Base-by-base conservation (phyloP, 352 stramenopile species). In the Phytophthora fragariae region DNA sequence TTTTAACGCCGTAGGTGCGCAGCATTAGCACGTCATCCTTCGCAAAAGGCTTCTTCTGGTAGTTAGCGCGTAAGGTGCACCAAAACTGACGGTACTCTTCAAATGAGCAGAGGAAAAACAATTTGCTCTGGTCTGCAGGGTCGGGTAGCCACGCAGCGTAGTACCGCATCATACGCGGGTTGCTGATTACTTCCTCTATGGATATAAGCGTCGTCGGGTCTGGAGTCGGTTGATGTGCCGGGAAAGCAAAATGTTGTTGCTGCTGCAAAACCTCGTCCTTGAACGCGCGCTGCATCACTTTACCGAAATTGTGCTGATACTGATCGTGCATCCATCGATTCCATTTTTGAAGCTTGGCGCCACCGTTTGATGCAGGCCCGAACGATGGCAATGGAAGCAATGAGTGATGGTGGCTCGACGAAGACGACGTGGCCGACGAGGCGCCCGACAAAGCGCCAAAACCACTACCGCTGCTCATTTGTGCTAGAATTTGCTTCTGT, bases 21-120 rank as follows among this genome's bases (percentile, higher is more conserved):
- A 96, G 59, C 80, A 95, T 90, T 61, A 93, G 79, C 56, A 92
- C 86, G 53, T 94, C 88, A 67, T 96, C 90, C 61, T 96, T 95
- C n/a, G 74, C 87, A 61, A 94, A 92, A 9, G 82, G 70, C 14
- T 84, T 85, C 59, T 82, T 74, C 63, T 87, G 74, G 62, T 92
- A 89, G n/a, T 90, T 92, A 7, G 80, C 77, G 8, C 83, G 85
- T 57, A 92, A 72, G 9, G 85, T 91, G 60, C 85, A 91, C 83
- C 83, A 90, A 68, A 89, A 90, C 59, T 90, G 85, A 39, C 84
- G 83, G 61, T 92, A 93, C 37, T 93, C 86, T 41, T 92, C 83
- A 57, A 93, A 90, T 17, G 84, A 91, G 68, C 84, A 92, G 9
- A 93, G 75, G 54, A 93, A 93, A 52, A 93, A 93, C n/a, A 93